These are phyloP conservation scores for Hymenoscyphus occultus DNA, from an alignment of 2,329 filamentous ascomycete genomes.

Conservation along the genomic window DNA sequence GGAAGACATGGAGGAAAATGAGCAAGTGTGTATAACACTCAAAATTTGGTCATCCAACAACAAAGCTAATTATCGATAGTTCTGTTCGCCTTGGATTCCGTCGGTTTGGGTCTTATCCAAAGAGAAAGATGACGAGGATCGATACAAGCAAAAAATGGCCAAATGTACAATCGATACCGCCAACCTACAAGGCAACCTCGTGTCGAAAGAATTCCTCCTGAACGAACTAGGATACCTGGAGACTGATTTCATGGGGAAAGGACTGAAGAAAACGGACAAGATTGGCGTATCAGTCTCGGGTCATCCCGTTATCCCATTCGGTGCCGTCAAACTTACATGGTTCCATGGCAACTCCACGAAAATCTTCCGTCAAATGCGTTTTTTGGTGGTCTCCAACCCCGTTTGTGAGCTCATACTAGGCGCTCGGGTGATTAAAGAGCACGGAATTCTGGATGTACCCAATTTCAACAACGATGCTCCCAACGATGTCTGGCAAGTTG, in stretches of 20 bases:
- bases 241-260: slow-evolving; percentile 4
- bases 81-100: slow-evolving; percentile 10
- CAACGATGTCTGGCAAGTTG: not conserved
- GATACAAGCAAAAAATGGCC: not conserved
- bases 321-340: slow-evolving; percentile 15
- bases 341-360: slow-evolving; percentile 15
- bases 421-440: slow-evolving; percentile 13
- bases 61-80: slow-evolving; percentile 3
- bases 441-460: slow-evolving; percentile 13
- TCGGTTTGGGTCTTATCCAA: slow-evolving; percentile 4
- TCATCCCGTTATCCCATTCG: slow-evolving; percentile 8
- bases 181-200: slow-evolving; percentile 15
- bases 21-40: not conserved
- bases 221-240: slow-evolving; percentile 7
- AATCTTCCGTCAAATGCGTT: slow-evolving; percentile 18
- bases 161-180: slow-evolving; percentile 16
- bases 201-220: slow-evolving; percentile 12
- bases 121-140: slow-evolving; percentile 42
- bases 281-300: slow-evolving; percentile 8
- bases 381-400: slow-evolving; percentile 14
- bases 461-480: slow-evolving; percentile 6
- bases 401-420: slow-evolving; percentile 19
- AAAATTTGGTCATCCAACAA: not conserved
- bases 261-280: not conserved
- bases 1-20: slow-evolving; percentile 1